phyloP scores from a whole-genome alignment of 129 eudicot genomes.

The Saposhnikovia divaricata region DNA sequence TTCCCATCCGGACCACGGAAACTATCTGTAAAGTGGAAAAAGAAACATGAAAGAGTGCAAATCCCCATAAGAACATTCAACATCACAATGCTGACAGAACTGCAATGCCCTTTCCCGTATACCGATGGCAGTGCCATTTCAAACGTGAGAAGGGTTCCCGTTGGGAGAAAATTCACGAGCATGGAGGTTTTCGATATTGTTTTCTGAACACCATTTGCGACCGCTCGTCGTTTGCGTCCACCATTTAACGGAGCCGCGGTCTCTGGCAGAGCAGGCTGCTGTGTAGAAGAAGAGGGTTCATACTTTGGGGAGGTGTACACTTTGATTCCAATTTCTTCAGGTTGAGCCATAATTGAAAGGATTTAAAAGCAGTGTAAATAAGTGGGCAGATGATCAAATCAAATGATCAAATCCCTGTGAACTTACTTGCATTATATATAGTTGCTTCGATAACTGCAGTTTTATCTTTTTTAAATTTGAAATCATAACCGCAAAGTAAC shows the following conservation, averaged over 20 bases:
- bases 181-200: slow-evolving; percentile 86
- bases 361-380: not conserved
- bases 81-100: slow-evolving; percentile 49
- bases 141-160: slow-evolving; percentile 79
- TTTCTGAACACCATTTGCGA: slow-evolving; percentile 63
- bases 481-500: not conserved
- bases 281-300: slow-evolving; percentile 9
- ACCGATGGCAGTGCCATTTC: slow-evolving; percentile 88
- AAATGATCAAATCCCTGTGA: not conserved
- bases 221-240: slow-evolving; percentile 29
- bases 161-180: slow-evolving; percentile 89
- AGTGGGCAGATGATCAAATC: not conserved
- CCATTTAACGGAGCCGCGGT: not conserved
- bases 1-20: slow-evolving; percentile 68
- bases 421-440: not conserved
- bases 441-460: not conserved
- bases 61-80: slow-evolving; percentile 41
- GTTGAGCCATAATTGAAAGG: not conserved
- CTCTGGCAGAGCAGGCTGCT: slow-evolving; percentile 3
- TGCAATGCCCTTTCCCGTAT: slow-evolving; percentile 48
- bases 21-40: slow-evolving; percentile 93
- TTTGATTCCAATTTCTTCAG: slow-evolving; percentile 10
- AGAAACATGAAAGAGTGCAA: slow-evolving; percentile 72
- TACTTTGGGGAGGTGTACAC: slow-evolving; percentile 2
- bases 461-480: not conserved